These are phyloP conservation scores for Fusarium chaquense DNA, from an alignment of 2,329 filamentous ascomycete species.

Conservation along the genomic window DNA sequence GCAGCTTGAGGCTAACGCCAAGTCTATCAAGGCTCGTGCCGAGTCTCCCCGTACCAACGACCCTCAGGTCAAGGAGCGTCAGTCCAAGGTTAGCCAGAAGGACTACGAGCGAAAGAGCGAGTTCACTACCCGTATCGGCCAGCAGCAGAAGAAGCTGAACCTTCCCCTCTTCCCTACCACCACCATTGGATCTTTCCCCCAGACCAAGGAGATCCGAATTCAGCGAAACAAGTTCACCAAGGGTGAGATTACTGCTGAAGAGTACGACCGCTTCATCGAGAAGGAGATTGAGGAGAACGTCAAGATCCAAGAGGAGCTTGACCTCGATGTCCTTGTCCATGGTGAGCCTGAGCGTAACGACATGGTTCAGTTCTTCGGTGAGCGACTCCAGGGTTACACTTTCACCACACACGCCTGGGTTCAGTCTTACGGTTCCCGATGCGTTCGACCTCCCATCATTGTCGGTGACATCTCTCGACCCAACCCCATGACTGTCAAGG, in stretches of 20 bases:
- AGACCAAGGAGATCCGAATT: constrained; percentile 98
- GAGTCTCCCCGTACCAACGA: constrained; percentile 97
- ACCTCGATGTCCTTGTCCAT: constrained; percentile 96
- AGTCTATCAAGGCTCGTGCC: constrained; percentile 90
- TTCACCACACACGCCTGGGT: constrained; percentile 99
- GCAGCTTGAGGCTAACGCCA: constrained; percentile 96
- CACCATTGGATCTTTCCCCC: constrained; percentile 99
- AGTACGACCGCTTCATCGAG: constrained; percentile 99
- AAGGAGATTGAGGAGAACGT: constrained; percentile 96
- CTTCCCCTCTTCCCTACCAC: constrained; percentile 98
- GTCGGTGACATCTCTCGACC: constrained; percentile 98
- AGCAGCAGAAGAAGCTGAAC: constrained; percentile 92
- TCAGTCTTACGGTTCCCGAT: constrained; percentile 97
- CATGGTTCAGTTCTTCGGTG: constrained; percentile 99
- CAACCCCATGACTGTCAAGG: constrained; percentile 98
- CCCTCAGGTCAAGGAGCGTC: constrained; percentile 95
- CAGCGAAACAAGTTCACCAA: constrained; percentile 99
- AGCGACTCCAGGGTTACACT: constrained; percentile 94
- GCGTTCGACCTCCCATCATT: constrained; percentile 97
- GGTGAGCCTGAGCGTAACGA: constrained; percentile 99
- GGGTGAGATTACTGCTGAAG: constrained; percentile 88
- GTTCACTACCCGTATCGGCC: constrained; percentile 85
- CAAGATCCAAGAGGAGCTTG: constrained; percentile 98
- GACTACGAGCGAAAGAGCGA: constrained; percentile 94
- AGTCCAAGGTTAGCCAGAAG: constrained; percentile 83